These are phyloP conservation scores for Kodamaea hsintzibuensis DNA, from an alignment of 805 yeast species.

Conservation along the genomic window DNA sequence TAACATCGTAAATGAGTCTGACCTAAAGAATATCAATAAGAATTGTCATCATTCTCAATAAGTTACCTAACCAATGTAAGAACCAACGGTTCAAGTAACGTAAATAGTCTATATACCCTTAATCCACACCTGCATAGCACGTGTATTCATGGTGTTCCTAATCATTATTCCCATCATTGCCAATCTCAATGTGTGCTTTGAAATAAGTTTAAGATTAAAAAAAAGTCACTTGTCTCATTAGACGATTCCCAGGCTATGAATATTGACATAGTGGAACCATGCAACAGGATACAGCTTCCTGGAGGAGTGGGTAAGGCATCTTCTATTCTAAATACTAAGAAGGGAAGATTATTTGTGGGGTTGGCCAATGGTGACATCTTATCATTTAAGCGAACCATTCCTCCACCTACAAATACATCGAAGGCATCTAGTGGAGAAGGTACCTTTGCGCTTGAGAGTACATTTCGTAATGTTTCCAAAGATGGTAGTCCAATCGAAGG, in stretches of 20 bases:
- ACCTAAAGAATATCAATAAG: too few species aligned
- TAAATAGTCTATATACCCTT: too few species aligned
- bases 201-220: conserved; percentile 1
- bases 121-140: too few species aligned
- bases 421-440: conserved; percentile 11
- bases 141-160: too few species aligned
- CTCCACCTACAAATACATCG: not conserved
- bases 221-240: not conserved
- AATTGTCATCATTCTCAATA: too few species aligned
- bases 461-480: conserved; percentile 21
- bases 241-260: conserved; percentile 25
- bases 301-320: conserved; percentile 19
- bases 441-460: conserved; percentile 18
- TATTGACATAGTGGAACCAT: conserved; percentile 39
- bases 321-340: conserved; percentile 21
- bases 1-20: too few species aligned
- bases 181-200: conserved; percentile 1
- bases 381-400: conserved; percentile 21
- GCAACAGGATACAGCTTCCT: conserved; percentile 33
- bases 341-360: conserved; percentile 30
- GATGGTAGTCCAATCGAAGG: conserved; percentile 20
- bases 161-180: too few species aligned
- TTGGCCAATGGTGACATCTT: conserved; percentile 36
- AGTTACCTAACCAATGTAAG: too few species aligned
- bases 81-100: too few species aligned